Percentiles rank a stretch among this genome's conserved stretches.
Conservation (phyloP, 2,329 filamentous ascomycete genomes). For the Pseudocercospora vitis region DNA sequence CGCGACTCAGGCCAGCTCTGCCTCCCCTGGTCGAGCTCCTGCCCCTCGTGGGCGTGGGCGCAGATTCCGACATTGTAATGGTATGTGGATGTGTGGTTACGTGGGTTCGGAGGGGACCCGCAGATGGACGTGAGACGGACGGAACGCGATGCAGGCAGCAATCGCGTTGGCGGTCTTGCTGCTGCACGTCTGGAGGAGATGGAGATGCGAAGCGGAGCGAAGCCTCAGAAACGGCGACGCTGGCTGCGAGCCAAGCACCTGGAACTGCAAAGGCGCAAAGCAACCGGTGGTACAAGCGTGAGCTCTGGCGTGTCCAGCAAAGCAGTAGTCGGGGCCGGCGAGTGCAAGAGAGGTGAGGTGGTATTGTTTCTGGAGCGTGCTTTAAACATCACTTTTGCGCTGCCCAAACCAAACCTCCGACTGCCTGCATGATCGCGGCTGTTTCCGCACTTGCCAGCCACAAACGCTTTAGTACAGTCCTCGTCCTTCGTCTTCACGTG, state of each 20-base stretch:
- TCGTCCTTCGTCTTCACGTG: too few relatives aligned
- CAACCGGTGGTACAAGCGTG: neutral
- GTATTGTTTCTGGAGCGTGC: too few relatives aligned
- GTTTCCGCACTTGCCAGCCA: too few relatives aligned
- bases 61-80: constrained; percentile 84
- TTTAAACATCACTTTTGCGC: too few relatives aligned
- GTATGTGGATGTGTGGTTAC: constrained; percentile 2
- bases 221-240: neutral
- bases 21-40: constrained; percentile 88
- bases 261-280: neutral
- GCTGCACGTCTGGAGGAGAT: neutral
- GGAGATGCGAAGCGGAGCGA: neutral
- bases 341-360: too few relatives aligned
- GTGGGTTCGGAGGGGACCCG: neutral
- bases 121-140: neutral
- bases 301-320: too few relatives aligned
- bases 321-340: too few relatives aligned
- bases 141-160: neutral
- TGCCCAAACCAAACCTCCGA: too few relatives aligned
- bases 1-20: constrained; percentile 65
- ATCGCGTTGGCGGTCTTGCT: neutral
- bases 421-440: too few relatives aligned
- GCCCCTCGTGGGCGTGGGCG: constrained; percentile 80
- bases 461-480: too few relatives aligned
- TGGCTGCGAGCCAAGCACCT: neutral